Percentiles rank a stretch among this genome's conserved stretches.
Conservation (phyloP, 371 early-diverging fungal species). For the Mucor indicus region DNA sequence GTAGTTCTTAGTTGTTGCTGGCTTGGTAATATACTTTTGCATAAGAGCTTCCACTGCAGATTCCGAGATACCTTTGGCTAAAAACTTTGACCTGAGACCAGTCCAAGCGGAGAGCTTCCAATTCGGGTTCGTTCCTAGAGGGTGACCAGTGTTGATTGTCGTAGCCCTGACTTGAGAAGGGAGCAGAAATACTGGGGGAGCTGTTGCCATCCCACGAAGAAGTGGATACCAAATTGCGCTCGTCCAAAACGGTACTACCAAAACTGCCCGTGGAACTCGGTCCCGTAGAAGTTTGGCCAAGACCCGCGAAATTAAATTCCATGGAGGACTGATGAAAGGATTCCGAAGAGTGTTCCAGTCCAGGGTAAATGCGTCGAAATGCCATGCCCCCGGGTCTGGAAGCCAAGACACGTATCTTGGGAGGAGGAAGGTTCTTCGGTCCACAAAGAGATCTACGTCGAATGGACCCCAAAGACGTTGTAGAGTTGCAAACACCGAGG, state of each 20-base stretch:
- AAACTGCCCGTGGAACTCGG: background rate
- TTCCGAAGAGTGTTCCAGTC: background rate
- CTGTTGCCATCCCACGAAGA: background rate
- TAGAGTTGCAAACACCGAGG: background rate
- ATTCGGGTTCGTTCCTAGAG: background rate
- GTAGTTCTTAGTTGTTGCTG: background rate
- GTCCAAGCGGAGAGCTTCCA: background rate
- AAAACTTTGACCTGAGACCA: background rate
- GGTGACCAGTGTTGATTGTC: background rate
- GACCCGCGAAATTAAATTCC: conserved; percentile 9
- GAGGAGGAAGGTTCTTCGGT: conserved; percentile 7
- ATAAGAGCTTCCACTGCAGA: background rate
- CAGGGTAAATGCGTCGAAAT: conserved; percentile 8
- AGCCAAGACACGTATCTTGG: conserved; percentile 19
- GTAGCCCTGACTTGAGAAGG: background rate
- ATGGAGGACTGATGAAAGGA: conserved; percentile 9
- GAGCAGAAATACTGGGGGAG: background rate
- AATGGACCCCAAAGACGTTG: conserved; percentile 1
- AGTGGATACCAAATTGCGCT: conserved; percentile 21
- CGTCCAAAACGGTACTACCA: conserved; percentile 11
- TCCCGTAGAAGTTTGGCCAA: conserved; percentile 5
- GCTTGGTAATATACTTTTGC: background rate
- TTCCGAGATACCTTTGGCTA: background rate
- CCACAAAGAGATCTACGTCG: conserved; percentile 16
- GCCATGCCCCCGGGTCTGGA: conserved; percentile 4